Evolutionary conservation across 1,284 basidiomycete genomes (phyloP).

Genomic region (Apiotrichum sp.): DNA sequence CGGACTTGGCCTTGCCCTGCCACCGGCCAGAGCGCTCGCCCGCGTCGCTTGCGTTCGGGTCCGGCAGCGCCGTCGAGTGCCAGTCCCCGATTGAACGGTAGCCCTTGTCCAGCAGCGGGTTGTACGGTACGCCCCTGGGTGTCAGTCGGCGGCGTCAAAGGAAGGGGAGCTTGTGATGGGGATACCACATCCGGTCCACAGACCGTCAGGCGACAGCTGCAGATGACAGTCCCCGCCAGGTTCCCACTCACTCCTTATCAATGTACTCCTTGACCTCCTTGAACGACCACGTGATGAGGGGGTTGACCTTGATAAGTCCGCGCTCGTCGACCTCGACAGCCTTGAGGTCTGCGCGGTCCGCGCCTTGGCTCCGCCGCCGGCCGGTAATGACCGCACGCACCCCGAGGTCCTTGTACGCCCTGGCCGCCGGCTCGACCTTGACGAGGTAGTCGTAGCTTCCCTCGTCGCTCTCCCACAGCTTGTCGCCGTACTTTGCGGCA

Average conservation of each 20-base stretch:
- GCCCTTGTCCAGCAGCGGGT: conserved; percentile 80
- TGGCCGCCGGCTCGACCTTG: conserved; percentile 90
- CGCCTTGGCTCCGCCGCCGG: conserved; percentile 85
- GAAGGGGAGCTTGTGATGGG: too few relatives aligned
- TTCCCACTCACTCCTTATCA: conserved; percentile 55
- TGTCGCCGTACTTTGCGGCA: conserved; percentile 71
- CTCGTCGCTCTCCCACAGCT: conserved; percentile 85
- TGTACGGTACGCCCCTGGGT: conserved; percentile 68
- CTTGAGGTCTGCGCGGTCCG: conserved; percentile 70
- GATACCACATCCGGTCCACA: too few relatives aligned
- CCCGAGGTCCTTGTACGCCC: conserved; percentile 74
- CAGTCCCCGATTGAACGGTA: conserved; percentile 95
- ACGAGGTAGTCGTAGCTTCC: conserved; percentile 84
- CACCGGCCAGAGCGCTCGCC: conserved; percentile 85
- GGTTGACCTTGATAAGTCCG: conserved; percentile 91
- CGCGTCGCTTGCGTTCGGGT: conserved; percentile 54
- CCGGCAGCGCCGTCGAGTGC: conserved; percentile 76
- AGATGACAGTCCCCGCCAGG: too few relatives aligned
- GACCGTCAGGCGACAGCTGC: too few relatives aligned
- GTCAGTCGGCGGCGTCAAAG: neutral
- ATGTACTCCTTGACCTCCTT: conserved; percentile 79
- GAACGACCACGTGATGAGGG: conserved; percentile 87
- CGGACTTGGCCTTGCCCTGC: conserved; percentile 84
- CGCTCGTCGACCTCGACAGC: conserved; percentile 89
- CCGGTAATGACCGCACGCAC: conserved; percentile 92